Conservation (phyloP, 257 asterid genomes). For the Lycium ferocissimum region DNA sequence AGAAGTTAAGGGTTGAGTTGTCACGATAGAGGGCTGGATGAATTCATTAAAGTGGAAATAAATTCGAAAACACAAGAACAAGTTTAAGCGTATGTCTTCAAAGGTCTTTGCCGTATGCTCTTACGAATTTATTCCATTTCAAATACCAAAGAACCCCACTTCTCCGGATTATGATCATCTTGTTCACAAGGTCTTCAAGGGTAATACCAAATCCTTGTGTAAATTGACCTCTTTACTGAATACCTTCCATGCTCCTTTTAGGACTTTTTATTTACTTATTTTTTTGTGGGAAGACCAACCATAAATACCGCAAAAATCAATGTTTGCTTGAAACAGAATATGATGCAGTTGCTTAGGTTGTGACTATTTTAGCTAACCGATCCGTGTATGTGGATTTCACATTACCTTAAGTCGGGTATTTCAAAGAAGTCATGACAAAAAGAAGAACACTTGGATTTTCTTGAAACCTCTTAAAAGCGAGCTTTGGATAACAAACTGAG, state of each 20-base stretch:
- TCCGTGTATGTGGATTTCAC: slow-evolving; percentile 47
- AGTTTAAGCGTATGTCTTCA: slow-evolving; percentile 56
- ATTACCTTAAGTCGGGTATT: slow-evolving; percentile 52
- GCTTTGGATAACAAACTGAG: slow-evolving; percentile 57
- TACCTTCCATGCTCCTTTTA: neutral
- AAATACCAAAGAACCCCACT: neutral
- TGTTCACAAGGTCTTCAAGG: slow-evolving; percentile 44
- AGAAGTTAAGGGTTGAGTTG: slow-evolving; percentile 47
- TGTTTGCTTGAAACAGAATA: slow-evolving; percentile 14
- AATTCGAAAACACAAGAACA: slow-evolving; percentile 41
- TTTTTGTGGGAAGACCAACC: neutral
- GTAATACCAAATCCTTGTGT: slow-evolving; percentile 26
- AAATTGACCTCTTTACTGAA: neutral
- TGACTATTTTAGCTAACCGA: slow-evolving; percentile 44
- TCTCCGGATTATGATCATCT: slow-evolving; percentile 42
- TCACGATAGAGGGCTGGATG: slow-evolving; percentile 42
- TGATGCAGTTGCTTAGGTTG: slow-evolving; percentile 43
- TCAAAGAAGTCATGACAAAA: slow-evolving; percentile 35
- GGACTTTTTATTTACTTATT: neutral
- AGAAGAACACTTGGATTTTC: slow-evolving; percentile 57
- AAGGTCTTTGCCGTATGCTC: slow-evolving; percentile 48
- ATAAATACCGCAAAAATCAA: neutral
- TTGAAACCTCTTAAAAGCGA: slow-evolving; percentile 52
- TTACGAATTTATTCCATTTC: slow-evolving; percentile 40
- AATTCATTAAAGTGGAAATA: slow-evolving; percentile 45